A percentile compares a stretch with the other conserved stretches of the same genome.
These are phyloP conservation scores for Sphaerulina populicola DNA, from an alignment of 2,329 filamentous ascomycete genomes.

Conservation along the genomic window DNA sequence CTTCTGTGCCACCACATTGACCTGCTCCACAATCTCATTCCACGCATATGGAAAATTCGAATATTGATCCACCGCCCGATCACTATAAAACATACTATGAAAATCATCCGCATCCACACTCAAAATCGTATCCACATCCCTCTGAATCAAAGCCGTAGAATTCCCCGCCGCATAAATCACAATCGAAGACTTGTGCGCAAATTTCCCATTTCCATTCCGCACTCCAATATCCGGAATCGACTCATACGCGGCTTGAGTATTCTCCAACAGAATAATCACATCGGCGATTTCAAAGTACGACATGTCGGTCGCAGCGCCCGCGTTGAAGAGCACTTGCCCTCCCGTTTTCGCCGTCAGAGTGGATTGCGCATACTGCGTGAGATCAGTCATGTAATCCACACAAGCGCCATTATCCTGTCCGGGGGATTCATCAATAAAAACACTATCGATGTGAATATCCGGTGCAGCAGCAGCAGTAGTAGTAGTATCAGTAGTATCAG, in stretches of 20 bases:
- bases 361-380: conserved; percentile 1
- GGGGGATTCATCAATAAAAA: conserved; percentile 11
- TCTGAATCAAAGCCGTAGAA: background rate
- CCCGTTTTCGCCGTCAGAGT: background rate
- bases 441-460: conserved; percentile 7
- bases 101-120: background rate
- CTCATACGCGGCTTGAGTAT: conserved; percentile 4
- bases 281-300: conserved; percentile 10
- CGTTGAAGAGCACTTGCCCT: conserved; percentile 7
- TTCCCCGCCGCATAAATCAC: background rate
- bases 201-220: background rate
- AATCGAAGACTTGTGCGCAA: background rate
- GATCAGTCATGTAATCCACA: conserved; percentile 4
- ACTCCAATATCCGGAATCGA: conserved; percentile 2
- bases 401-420: conserved; percentile 1
- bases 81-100: background rate
- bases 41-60: background rate
- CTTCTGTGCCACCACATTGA: background rate
- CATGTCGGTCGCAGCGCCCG: conserved; percentile 4
- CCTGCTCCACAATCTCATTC: background rate
- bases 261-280: conserved; percentile 7
- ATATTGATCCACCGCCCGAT: background rate
- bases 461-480: too few species aligned
- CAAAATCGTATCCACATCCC: background rate
- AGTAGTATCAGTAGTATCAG: too few species aligned